phyloP scores from a whole-genome alignment of 2,329 filamentous ascomycete species.

The Cladophialophora yegresii region DNA sequence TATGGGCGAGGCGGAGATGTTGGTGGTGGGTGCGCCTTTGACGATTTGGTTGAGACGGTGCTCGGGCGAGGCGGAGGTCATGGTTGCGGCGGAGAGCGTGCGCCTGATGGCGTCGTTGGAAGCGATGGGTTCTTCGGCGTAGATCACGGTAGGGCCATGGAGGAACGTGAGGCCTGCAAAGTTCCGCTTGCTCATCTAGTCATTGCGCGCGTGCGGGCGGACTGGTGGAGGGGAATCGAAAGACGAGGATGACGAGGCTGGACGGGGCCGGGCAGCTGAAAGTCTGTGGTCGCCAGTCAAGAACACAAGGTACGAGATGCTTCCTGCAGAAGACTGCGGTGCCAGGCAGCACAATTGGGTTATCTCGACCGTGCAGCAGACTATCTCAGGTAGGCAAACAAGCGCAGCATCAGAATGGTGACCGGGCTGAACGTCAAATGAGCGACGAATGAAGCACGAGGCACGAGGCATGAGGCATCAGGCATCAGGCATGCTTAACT shows the following conservation, averaged over 20 bases:
- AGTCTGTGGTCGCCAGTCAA: not conserved
- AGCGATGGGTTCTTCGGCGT: conserved; percentile 1
- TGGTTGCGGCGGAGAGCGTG: conserved; percentile 2
- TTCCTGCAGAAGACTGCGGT: not conserved
- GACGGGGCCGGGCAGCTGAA: not conserved
- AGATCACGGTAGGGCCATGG: conserved; percentile 19
- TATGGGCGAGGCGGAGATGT: conserved; percentile 49
- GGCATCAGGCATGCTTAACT: not conserved
- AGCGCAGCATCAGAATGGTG: not conserved
- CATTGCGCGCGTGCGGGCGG: not conserved
- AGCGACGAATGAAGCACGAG: no score
- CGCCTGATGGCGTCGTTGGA: not conserved
- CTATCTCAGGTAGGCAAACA: not conserved
- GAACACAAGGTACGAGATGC: not conserved
- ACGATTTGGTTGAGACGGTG: conserved; percentile 79
- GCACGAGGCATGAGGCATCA: no score
- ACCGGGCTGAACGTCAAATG: not conserved
- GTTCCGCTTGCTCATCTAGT: not conserved
- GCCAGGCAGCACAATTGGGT: conserved; percentile 14
- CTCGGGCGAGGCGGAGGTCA: conserved; percentile 54
- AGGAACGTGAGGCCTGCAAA: conserved; percentile 10
- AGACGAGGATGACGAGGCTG: conserved; percentile 2
- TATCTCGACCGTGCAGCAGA: not conserved
- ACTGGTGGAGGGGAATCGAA: not conserved
- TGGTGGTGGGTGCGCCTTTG: conserved; percentile 77